Base-by-base conservation (phyloP, 257 asterid species). In the Cordia subcordata region DNA sequence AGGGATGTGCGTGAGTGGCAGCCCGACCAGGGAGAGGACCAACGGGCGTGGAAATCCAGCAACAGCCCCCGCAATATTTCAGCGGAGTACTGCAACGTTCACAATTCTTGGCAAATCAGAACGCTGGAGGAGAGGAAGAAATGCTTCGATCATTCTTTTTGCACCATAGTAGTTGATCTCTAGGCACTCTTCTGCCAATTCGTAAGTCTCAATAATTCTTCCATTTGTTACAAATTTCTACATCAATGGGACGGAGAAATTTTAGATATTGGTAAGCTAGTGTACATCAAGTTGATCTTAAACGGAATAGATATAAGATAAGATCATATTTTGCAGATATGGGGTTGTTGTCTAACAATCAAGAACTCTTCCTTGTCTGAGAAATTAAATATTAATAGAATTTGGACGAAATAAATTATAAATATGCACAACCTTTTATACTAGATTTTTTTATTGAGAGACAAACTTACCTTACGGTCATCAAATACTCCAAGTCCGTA, bases 71-170 rank as follows among this genome's bases (percentile, higher is more conserved):
- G n/a, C n/a, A n/a, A n/a, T n/a, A n/a, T n/a, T n/a, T n/a, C n/a
- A n/a, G n/a, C n/a, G n/a, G n/a, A n/a, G n/a, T n/a, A n/a, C n/a
- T n/a, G n/a, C n/a, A n/a, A 86, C 84, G 46, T 75, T 81, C 0
- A 83, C 87, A 6, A 83, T 77, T 62, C 75, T 66, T 10, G 96
- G 94, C 10, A 90, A 82, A 11, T 76, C 45, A 49, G 94, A 87
- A 13, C 68, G 75, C 32, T 54, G 68, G 21, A 87, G 94, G 11
- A 80, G 76, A 49, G 96, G 86, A 46, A 75, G 39, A 71, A 87
- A 63, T 9, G 96, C 84, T 67, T 80, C 83, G 10, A 58, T 69
- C 21, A 65, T 72, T 49, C 68, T 77, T 66, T 77, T 82, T 13
- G 88, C 68, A 23, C 94, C 94, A 20, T 77, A 75, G 45, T 72